Evolutionary conservation across 2,329 filamentous ascomycete species (phyloP), one percentile per base, ranked within the genome.

Genomic region (Aspergillus vadensis): DNA sequence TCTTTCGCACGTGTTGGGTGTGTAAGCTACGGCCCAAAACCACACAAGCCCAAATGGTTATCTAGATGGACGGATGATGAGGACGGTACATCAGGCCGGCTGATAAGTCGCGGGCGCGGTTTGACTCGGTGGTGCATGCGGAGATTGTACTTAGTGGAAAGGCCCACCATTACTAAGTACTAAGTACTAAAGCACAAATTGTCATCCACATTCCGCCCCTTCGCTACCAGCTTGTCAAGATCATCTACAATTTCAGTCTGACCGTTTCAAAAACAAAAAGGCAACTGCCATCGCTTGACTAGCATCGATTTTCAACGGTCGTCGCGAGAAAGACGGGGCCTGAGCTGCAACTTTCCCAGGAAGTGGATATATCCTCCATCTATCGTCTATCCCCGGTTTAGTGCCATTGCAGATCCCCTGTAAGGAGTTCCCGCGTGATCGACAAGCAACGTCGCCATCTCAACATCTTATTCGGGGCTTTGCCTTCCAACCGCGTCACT

Each of bases 401-500:
- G 53, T 58, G 52, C 55, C 38, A 44, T 27, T 57, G 66, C 57
- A 65, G 66, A 68, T 68, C 66, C 32, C 53, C 63, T 62, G 65
- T 66, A 68, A 68, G 66, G 65, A 67, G 62, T 63, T 67, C 65
- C 66, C 65, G 66, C 66, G 65, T 65, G 66, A 68, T 68, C 65
- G 65, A 65, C 66, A 64, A 52, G 50, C 53, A 63, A 64, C 60
- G 59, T 65, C 51, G 58, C 63, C 53, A 49, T 59, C 53, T 63
- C 50, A 62, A 51, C 55, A 57, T 49, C 39, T 57, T 36, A 60
- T 60, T 62, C 53, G 59, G 58, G 58, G 36, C 44, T 57, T 61
- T 57, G 14, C 49, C 51, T 57, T 58, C 60, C 60, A 56, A 63
- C 57, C 62, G 59, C 59, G 59, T 62, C 59, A 62, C 51, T 55